Evolutionary conservation across 768 basidiomycete genomes (phyloP).

Genomic region (Russula sp.): DNA sequence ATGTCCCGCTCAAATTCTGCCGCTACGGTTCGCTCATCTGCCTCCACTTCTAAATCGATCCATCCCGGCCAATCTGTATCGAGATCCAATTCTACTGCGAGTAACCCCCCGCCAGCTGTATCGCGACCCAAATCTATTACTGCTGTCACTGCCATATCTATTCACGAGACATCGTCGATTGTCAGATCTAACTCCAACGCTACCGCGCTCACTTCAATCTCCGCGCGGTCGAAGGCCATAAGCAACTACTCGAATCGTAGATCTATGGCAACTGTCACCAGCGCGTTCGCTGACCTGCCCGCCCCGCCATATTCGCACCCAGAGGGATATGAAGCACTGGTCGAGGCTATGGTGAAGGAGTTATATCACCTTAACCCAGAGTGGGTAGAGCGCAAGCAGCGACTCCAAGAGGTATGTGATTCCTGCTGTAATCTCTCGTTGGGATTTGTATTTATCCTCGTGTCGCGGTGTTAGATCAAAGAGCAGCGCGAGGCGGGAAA

Average conservation of each 20-base stretch:
- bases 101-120: not conserved
- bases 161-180: conserved; percentile 17
- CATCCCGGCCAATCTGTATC: conserved; percentile 1
- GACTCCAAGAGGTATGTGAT: conserved; percentile 26
- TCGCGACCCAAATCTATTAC: conserved; percentile 20
- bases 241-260: conserved; percentile 20
- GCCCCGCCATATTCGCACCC: conserved; percentile 21
- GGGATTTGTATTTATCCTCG: not conserved
- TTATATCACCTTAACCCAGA: conserved; percentile 28
- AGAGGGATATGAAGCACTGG: conserved; percentile 26
- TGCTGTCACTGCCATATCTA: conserved; percentile 23
- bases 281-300: conserved; percentile 20
- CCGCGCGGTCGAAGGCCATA: conserved; percentile 18
- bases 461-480: conserved; percentile 15
- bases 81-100: conserved; percentile 20
- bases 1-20: conserved; percentile 22
- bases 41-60: not conserved
- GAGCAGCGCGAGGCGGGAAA: conserved; percentile 23
- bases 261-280: conserved; percentile 15
- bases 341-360: conserved; percentile 29
- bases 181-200: conserved; percentile 20
- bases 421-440: not conserved
- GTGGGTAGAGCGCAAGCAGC: conserved; percentile 29
- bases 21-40: conserved; percentile 19
- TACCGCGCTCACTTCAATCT: conserved; percentile 11